phyloP scores from a whole-genome alignment of 2,329 filamentous ascomycete species.

The Zalaria obscura region DNA sequence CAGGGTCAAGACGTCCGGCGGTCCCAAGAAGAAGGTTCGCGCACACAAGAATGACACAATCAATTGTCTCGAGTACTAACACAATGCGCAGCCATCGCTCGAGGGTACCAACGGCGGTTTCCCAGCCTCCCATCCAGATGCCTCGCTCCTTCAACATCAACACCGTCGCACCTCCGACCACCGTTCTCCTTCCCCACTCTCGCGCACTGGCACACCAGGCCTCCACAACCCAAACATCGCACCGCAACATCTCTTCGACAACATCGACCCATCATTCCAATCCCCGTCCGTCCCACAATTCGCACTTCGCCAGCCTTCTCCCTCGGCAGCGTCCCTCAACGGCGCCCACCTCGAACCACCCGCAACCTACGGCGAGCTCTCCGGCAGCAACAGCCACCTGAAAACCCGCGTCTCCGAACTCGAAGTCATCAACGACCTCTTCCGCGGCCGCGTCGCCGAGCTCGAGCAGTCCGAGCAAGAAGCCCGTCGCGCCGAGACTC shows the following conservation, averaged over 20 bases:
- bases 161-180: slow-evolving; percentile 49
- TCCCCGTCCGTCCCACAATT: slow-evolving; percentile 31
- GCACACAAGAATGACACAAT: neutral
- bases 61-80: slow-evolving; percentile 1
- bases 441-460: slow-evolving; percentile 52
- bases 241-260: slow-evolving; percentile 66
- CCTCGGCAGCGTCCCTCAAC: slow-evolving; percentile 43
- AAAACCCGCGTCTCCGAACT: slow-evolving; percentile 92
- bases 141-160: slow-evolving; percentile 17
- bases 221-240: slow-evolving; percentile 54
- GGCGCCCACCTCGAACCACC: slow-evolving; percentile 51
- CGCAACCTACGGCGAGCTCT: slow-evolving; percentile 66
- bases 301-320: slow-evolving; percentile 40
- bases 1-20: slow-evolving; percentile 78
- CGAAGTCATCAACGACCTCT: slow-evolving; percentile 75
- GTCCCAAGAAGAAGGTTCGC: slow-evolving; percentile 47
- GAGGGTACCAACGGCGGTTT: slow-evolving; percentile 41
- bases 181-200: slow-evolving; percentile 63
- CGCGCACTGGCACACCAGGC: slow-evolving; percentile 63
- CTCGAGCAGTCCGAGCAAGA: slow-evolving; percentile 63
- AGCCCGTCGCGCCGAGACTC: slow-evolving; percentile 45
- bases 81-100: slow-evolving; percentile 22
- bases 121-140: slow-evolving; percentile 40
- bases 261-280: slow-evolving; percentile 56
- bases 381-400: slow-evolving; percentile 70